Conservation (phyloP, 805 yeast genomes). For the Tetrapisispora nanseiensis region DNA sequence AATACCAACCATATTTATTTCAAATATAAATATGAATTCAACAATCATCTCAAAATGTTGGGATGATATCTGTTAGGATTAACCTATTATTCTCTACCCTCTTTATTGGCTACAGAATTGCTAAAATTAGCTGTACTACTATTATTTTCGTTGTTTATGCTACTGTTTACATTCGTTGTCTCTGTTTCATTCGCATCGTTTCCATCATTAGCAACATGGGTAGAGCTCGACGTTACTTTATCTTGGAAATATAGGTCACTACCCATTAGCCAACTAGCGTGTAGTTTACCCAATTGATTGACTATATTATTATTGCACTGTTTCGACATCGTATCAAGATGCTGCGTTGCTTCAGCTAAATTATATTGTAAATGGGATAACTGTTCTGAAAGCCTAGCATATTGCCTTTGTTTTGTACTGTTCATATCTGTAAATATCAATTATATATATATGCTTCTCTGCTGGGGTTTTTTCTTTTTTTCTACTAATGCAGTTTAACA, state of each 20-base stretch:
- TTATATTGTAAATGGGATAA: conserved; percentile 20
- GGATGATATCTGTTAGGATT: too few species aligned
- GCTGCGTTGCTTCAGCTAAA: conserved; percentile 18
- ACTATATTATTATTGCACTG: conserved; percentile 25
- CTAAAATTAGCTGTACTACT: too few species aligned
- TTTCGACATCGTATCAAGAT: conserved; percentile 22
- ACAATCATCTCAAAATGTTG: too few species aligned
- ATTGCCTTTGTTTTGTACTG: conserved; percentile 23
- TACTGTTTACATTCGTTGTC: not conserved
- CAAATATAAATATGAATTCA: not conserved
- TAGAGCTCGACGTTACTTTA: not conserved
- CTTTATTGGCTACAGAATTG: too few species aligned
- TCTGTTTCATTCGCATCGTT: not conserved
- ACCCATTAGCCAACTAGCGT: conserved; percentile 27
- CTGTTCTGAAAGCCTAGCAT: conserved; percentile 25
- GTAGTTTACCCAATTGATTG: conserved; percentile 26
- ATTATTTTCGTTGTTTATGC: not conserved
- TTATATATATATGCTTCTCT: too few species aligned
- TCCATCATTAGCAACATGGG: not conserved
- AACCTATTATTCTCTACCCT: too few species aligned
- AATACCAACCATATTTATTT: not conserved
- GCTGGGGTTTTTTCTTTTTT: not conserved
- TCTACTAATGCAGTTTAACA: too few species aligned
- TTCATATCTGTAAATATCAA: conserved; percentile 11
- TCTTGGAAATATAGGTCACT: conserved; percentile 22